Base-by-base conservation (phyloP, 345 rosid species). In the Citrus australasica region DNA sequence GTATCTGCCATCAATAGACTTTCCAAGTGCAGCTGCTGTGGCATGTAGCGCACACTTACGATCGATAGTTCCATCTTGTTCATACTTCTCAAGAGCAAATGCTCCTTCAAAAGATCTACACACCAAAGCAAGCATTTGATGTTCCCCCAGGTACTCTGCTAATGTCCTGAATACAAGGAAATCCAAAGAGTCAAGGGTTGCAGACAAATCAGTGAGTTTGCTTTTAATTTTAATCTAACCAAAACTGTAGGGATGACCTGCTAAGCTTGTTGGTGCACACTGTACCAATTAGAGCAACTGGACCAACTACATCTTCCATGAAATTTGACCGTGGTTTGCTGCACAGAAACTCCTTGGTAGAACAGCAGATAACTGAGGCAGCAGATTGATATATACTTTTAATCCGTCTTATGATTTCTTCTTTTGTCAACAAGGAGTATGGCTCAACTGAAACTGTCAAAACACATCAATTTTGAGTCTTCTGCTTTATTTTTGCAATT, bases 91-190 rank as follows among this genome's bases (percentile, higher is more conserved):
- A 1, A 89, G 83, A 55, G 77, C 69, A 73, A 51, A 14, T 21
- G 82, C 88, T 16, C 82, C 79, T 69, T 75, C 78, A 74, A 70
- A 76, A 7, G 96, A 83, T 81, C 82, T 87, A 75, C 91, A 90
- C 21, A 90, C 93, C 63, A 90, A 69, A 28, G 92, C 92, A 3
- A 92, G 87, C 97, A 90, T 85, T 74, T 82, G 86, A 76, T 87
- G 93, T 86, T 92, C 84, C 21, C 93, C 94, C 79, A 90, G 78
- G 79, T 82, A 90, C 80, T 84, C 91, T 6, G 90, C 88, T 67
- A 93, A 78, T 42, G 86, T 83, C 81, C 96, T 93, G 71, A 74
- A 73, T 24, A 60, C 33, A 32, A 59, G 59, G 17, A 73, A 72
- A 35, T 66, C 17, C 56, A 63, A 30, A 32, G 40, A 30, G 64